These are phyloP conservation scores for Cladosporium sp. DNA, from an alignment of 2,329 filamentous ascomycete genomes.

Conservation along the genomic window DNA sequence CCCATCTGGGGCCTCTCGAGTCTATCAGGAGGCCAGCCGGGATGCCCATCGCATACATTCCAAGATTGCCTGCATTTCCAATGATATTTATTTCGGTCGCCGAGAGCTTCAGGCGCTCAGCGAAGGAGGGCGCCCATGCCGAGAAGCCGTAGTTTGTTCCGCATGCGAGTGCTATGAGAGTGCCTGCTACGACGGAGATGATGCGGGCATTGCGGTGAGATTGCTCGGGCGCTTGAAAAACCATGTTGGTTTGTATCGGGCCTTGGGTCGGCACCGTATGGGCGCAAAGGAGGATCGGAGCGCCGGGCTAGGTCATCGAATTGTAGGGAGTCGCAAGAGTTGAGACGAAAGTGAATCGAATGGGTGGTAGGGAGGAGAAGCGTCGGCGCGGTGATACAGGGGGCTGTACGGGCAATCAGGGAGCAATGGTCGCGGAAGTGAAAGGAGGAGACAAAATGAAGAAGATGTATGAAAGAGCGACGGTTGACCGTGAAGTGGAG, in stretches of 20 bases:
- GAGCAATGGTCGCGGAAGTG: neutral
- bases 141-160: conserved; percentile 98
- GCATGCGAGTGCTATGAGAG: conserved; percentile 77
- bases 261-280: neutral
- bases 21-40: conserved; percentile 87
- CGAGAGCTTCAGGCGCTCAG: conserved; percentile 76
- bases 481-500: neutral
- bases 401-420: neutral
- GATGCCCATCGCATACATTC: conserved; percentile 89
- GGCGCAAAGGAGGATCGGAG: neutral
- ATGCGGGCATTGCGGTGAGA: conserved; percentile 47
- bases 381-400: neutral
- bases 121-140: conserved; percentile 95
- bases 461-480: neutral
- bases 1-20: conserved; percentile 69
- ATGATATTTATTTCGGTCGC: conserved; percentile 93
- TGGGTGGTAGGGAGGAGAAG: neutral
- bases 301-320: conserved; percentile 5
- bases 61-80: conserved; percentile 71
- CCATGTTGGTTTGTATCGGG: neutral
- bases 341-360: too few species aligned
- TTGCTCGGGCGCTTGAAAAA: conserved; percentile 1
- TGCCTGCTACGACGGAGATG: conserved; percentile 79
- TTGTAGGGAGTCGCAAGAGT: conserved; percentile 1
- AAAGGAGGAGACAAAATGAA: neutral